phyloP scores from a whole-genome alignment of 2,329 filamentous ascomycete species.

The Aspergillus hiratsukae region DNA sequence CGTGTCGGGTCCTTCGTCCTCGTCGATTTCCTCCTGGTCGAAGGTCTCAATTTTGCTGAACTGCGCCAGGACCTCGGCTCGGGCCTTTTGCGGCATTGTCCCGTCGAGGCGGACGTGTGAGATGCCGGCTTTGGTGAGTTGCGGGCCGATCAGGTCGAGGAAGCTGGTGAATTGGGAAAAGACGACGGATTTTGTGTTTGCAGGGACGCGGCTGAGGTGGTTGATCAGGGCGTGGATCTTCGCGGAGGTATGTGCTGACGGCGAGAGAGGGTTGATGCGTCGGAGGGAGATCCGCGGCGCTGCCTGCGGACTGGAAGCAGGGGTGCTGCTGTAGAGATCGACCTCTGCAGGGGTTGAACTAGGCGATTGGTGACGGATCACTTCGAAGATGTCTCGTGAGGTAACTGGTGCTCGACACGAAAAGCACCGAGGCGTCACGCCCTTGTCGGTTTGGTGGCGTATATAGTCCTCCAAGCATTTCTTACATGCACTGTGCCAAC shows the following conservation, averaged over 20 bases:
- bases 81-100: constrained; percentile 77
- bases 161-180: constrained; percentile 99
- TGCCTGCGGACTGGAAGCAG: constrained; percentile 27
- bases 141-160: constrained; percentile 81
- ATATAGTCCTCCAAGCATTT: constrained; percentile 89
- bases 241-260: constrained; percentile 59
- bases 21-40: constrained; percentile 32
- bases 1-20: constrained; percentile 22
- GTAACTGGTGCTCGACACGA: constrained; percentile 83
- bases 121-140: constrained; percentile 67
- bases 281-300: constrained; percentile 55
- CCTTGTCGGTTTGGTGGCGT: constrained; percentile 74
- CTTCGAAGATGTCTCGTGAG: constrained; percentile 82
- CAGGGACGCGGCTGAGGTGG: constrained; percentile 68
- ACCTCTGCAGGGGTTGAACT: constrained; percentile 42
- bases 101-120: constrained; percentile 85
- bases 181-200: constrained; percentile 77
- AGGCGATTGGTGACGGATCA: constrained; percentile 64
- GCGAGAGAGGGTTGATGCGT: constrained; percentile 60
- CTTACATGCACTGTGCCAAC: constrained; percentile 97
- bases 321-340: constrained; percentile 40
- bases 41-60: constrained; percentile 54
- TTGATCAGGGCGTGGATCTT: constrained; percentile 79
- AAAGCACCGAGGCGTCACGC: constrained; percentile 76
- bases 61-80: constrained; percentile 69